phyloP scores from a whole-genome alignment of 257 asterid genomes.

The Linderniella brevidens region DNA sequence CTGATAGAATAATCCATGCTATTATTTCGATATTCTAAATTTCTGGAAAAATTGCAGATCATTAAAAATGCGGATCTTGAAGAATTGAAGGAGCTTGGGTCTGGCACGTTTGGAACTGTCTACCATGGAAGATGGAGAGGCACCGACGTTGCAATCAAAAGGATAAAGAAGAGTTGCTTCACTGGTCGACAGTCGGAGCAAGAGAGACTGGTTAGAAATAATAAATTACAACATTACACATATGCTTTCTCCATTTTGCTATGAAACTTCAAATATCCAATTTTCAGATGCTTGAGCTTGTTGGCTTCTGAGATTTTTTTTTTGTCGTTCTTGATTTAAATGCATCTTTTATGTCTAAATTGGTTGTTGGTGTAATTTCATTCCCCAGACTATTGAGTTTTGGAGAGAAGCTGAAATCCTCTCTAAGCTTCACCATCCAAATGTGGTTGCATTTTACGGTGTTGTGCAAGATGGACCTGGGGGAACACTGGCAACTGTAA shows the following conservation, averaged over 20 bases:
- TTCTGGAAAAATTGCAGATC: slow-evolving; percentile 15
- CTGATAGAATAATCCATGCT: no score
- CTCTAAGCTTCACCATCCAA: slow-evolving; percentile 61
- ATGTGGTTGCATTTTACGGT: slow-evolving; percentile 56
- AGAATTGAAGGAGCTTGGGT: slow-evolving; percentile 30
- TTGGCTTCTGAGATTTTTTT: no score
- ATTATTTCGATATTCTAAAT: no score
- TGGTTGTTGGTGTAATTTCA: slow-evolving; percentile 6
- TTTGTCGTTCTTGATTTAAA: no score
- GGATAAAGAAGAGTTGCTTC: slow-evolving; percentile 67
- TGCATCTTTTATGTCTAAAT: background rate
- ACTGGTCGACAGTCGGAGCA: slow-evolving; percentile 66
- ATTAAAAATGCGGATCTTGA: slow-evolving; percentile 27
- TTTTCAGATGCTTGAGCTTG: no score
- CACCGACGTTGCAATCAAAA: slow-evolving; percentile 70
- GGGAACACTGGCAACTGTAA: slow-evolving; percentile 47
- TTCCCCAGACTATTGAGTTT: slow-evolving; percentile 34
- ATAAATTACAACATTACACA: background rate
- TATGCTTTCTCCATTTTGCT: no score
- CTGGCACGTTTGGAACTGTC: slow-evolving; percentile 35
- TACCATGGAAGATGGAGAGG: slow-evolving; percentile 37
- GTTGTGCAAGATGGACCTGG: slow-evolving; percentile 63
- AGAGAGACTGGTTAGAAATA: slow-evolving; percentile 41
- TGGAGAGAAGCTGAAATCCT: slow-evolving; percentile 65
- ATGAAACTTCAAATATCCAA: no score